These are phyloP conservation scores for Geoglossum cookeanum DNA, from an alignment of 2,329 filamentous ascomycete species.

Conservation along the genomic window DNA sequence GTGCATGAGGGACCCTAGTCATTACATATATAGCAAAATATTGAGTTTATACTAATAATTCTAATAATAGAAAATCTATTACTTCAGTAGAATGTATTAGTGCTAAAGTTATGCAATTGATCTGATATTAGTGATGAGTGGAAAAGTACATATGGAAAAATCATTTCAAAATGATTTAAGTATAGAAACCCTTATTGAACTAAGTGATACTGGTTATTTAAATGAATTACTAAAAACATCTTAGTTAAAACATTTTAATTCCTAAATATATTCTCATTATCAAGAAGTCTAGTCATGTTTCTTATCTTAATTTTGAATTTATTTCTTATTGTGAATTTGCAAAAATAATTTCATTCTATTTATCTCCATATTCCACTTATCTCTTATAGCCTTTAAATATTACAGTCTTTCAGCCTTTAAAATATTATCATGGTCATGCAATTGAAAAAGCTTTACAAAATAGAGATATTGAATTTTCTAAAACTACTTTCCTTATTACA, in stretches of 20 bases:
- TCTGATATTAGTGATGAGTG: slow-evolving; percentile 7
- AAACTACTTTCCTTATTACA: slow-evolving; percentile 6
- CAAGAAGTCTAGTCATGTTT: slow-evolving; percentile 1
- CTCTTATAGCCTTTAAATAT: slow-evolving; percentile 5
- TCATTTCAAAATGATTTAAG: slow-evolving; percentile 3
- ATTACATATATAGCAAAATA: slow-evolving; percentile 2
- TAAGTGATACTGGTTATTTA: slow-evolving; percentile 3
- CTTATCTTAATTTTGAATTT: slow-evolving; percentile 6
- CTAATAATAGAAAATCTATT: slow-evolving; percentile 6
- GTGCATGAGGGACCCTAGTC: slow-evolving; percentile 1
- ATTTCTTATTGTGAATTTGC: slow-evolving; percentile 2
- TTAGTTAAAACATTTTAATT: slow-evolving; percentile 7
- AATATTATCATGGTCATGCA: slow-evolving; percentile 9
- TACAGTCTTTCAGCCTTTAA: slow-evolving; percentile 9
- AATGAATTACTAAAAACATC: slow-evolving; percentile 5
- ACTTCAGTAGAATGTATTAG: slow-evolving; percentile 6
- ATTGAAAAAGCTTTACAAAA: slow-evolving; percentile 6
- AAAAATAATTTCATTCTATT: slow-evolving; percentile 5
- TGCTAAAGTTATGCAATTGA: slow-evolving; percentile 3
- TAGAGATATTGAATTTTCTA: slow-evolving; percentile 7
- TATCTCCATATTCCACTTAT: slow-evolving; percentile 6
- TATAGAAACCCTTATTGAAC: neutral
- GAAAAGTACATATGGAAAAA: neutral
- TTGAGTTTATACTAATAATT: neutral
- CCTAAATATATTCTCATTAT: neutral